A percentile compares a stretch with the other conserved stretches of the same genome.
Evolutionary conservation across 139 green algal genomes (phyloP).

Genomic region (Chlorella sp.): DNA sequence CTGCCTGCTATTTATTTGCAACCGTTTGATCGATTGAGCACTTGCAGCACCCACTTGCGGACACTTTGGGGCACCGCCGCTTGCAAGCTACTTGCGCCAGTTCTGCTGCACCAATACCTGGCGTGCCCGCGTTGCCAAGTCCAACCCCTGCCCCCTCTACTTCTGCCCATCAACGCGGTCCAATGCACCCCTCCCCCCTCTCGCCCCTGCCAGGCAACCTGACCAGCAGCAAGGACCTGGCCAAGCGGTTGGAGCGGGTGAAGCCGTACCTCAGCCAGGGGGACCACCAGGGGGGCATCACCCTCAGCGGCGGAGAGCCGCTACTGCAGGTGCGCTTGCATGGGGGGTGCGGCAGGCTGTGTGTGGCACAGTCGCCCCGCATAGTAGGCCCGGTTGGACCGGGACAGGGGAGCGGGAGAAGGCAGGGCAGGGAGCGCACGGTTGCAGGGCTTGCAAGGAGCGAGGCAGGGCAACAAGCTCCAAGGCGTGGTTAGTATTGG

Average conservation of each 20-base stretch:
- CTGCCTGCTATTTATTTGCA: neutral
- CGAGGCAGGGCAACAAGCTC: too few species aligned
- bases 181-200: neutral
- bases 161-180: neutral
- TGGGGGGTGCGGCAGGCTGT: neutral
- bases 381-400: too few species aligned
- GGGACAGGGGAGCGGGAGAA: too few species aligned
- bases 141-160: neutral
- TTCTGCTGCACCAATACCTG: too few species aligned
- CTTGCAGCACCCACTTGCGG: neutral
- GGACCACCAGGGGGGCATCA: constrained; percentile 62
- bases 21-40: too few species aligned
- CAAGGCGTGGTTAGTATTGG: neutral
- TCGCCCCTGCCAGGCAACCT: constrained; percentile 31
- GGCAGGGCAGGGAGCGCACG: too few species aligned
- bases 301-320: constrained; percentile 67
- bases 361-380: too few species aligned
- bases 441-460: too few species aligned
- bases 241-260: constrained; percentile 21
- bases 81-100: too few species aligned
- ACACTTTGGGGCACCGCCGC: too few species aligned
- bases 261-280: constrained; percentile 50
- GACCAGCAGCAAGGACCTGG: constrained; percentile 42
- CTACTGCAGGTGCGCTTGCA: constrained; percentile 51
- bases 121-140: neutral